Evolutionary conservation across 2,329 filamentous ascomycete genomes (phyloP), one percentile per base, ranked within the genome.

Genomic region (Fonsecaea multimorphosa): DNA sequence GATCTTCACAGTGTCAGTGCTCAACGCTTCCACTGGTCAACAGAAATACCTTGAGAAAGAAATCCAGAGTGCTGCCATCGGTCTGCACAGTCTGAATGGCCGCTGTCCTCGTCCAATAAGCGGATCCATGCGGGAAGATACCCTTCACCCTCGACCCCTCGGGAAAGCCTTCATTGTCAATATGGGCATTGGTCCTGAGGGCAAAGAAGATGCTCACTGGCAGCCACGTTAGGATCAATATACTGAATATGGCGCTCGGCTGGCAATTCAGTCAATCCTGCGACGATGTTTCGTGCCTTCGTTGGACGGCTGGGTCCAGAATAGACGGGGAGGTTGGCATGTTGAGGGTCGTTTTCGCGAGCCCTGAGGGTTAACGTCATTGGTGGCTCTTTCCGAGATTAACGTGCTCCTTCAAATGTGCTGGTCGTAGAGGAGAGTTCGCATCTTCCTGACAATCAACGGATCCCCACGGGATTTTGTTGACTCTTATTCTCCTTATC

Each of bases 1-100:
- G 19, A 40, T 1, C 38, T 40, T 3, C 2, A 40, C 38, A n/a
- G n/a, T n/a, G n/a, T n/a, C n/a, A n/a, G n/a, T n/a, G n/a, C n/a
- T n/a, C n/a, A n/a, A n/a, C n/a, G n/a, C n/a, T n/a, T n/a, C n/a
- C n/a, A n/a, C n/a, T n/a, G n/a, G n/a, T n/a, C n/a, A n/a, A n/a
- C n/a, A n/a, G n/a, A n/a, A n/a, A n/a, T 40, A 40, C 38, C n/a
- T 40, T 40, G 16, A 40, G 38, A 40, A 40, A 40, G 38, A 40
- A n/a, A 1, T 40, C 38, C 16, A 40, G 38, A 16, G 3, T 4
- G 36, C 14, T n/a, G 9, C 36, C 36, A 40, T 34, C 36, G 14
- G 16, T 7, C 7, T 40, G 36, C 36, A 40, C 36, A 3, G 38
- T 40, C 8, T 40, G 38, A 40, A 40, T 40, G 2, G 38, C 38